Base-by-base conservation (phyloP, 129 eudicot genomes). In the Apium graveolens region DNA sequence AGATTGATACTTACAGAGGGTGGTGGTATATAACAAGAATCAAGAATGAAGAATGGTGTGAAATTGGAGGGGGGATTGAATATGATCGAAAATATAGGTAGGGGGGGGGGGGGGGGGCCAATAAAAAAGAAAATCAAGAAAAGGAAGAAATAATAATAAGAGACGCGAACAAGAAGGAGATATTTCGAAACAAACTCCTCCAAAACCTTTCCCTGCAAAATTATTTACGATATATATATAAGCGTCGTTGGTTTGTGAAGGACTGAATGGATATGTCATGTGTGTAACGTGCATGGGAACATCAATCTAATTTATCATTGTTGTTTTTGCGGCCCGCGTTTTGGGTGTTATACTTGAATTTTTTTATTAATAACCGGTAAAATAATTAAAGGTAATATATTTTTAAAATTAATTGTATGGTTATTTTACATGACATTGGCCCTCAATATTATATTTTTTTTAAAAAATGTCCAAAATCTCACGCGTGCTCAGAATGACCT, bases 101-200 rank as follows among this genome's bases (percentile, higher is more conserved):
- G 3, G 20, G 42, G n/a, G n/a, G n/a, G n/a, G n/a, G n/a, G n/a
- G n/a, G n/a, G n/a, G n/a, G n/a, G n/a, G n/a, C n/a, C n/a, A 24
- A 34, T 70, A 11, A n/a, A 5, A 11, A 71, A 7, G 34, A 42
- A 71, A 71, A 8, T 71, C 7, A 42, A 71, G 41, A 72, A 45
- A 20, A 70, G 7, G 21, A 17, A 42, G 21, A 72, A 16, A 75
- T 0, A 38, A 53, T 57, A n/a, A n/a, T 24, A n/a, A n/a, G n/a
- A 43, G 79, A 57, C 34, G 55, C 78, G 72, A 60, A 80, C 71
- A 80, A 57, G 72, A 38, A 45, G 82, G 70, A 53, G 78, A 49
- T 38, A 53, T 42, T 73, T 46, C 75, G 57, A 65, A 78, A 78
- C 73, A 29, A n/a, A 63, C 29, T 69, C 37, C 73, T 66, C 39